Evolutionary conservation across 1,284 basidiomycete genomes (phyloP).

Genomic region (Sporisorium iseilematis-ciliati): DNA sequence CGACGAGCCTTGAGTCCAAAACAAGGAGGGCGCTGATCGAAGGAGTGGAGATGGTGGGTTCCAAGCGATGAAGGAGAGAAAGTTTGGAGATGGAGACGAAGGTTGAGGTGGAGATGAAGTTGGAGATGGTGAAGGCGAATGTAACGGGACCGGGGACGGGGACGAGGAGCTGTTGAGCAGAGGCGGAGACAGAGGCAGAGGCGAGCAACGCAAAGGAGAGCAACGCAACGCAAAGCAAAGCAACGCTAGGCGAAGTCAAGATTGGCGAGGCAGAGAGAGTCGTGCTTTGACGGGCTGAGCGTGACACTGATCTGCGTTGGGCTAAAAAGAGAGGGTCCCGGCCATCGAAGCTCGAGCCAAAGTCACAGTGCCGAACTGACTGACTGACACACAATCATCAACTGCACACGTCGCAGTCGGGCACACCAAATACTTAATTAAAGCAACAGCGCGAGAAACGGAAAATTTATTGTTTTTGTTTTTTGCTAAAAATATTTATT

Average conservation of each 20-base stretch:
- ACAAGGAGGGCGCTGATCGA: slow-evolving; percentile 6
- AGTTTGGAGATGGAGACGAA: neutral
- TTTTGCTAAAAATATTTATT: too few relatives aligned
- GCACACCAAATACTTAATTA: too few relatives aligned
- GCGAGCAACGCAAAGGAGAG: neutral
- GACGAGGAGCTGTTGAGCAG: neutral
- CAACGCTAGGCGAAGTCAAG: neutral
- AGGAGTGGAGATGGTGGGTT: slow-evolving; percentile 3
- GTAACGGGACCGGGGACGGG: neutral
- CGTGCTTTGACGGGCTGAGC: neutral
- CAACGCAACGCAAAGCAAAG: neutral
- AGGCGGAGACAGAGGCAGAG: neutral
- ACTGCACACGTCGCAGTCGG: too few relatives aligned
- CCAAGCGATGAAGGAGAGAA: slow-evolving; percentile 1
- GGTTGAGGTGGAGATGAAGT: neutral
- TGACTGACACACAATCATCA: neutral
- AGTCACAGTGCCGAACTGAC: neutral
- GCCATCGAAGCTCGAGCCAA: slow-evolving; percentile 14
- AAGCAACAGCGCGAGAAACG: slow-evolving; percentile 2
- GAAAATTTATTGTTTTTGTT: too few relatives aligned
- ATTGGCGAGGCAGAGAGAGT: slow-evolving; percentile 2
- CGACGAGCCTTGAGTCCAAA: neutral
- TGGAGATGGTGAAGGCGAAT: slow-evolving; percentile 1
- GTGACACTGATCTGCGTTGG: slow-evolving; percentile 23
- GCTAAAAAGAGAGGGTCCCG: slow-evolving; percentile 16